Conservation (phyloP, 2,329 filamentous ascomycete genomes). For the Pseudovirgaria hyperparasitica region DNA sequence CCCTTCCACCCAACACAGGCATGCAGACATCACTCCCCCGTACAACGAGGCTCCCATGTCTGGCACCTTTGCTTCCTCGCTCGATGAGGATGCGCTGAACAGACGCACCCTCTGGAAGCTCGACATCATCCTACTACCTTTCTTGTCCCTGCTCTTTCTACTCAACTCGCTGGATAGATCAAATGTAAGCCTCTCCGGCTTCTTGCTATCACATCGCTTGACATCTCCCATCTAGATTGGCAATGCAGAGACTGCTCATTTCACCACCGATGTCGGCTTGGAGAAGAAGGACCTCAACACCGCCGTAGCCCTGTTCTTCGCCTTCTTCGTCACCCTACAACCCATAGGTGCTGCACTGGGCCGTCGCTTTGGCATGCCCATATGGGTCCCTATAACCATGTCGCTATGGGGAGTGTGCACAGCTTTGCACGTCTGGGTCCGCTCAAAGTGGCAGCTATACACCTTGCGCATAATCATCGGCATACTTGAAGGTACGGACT, state of each 20-base stretch:
- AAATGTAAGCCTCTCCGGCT: conserved; percentile 21
- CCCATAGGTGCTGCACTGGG: conserved; percentile 45
- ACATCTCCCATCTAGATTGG: conserved; percentile 26
- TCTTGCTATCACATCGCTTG: conserved; percentile 1
- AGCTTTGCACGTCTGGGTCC: conserved; percentile 34
- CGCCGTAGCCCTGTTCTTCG: conserved; percentile 45
- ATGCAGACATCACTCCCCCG: too few species aligned
- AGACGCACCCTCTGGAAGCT: conserved; percentile 33
- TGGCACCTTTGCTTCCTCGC: too few species aligned
- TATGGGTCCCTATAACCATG: conserved; percentile 47
- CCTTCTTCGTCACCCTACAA: conserved; percentile 46
- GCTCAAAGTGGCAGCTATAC: conserved; percentile 34
- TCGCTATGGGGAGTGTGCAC: conserved; percentile 39
- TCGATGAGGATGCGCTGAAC: conserved; percentile 13
- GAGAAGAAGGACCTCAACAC: conserved; percentile 40
- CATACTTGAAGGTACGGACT: conserved; percentile 28
- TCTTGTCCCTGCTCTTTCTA: conserved; percentile 38
- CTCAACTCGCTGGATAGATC: conserved; percentile 41
- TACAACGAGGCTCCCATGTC: too few species aligned
- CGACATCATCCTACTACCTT: conserved; percentile 37
- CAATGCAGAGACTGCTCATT: conserved; percentile 46
- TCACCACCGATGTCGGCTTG: conserved; percentile 42
- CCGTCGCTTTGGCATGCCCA: conserved; percentile 40
- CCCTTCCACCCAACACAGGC: too few species aligned
- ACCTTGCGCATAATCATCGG: conserved; percentile 33